Evolutionary conservation across 345 rosid genomes (phyloP).

Genomic region (Salix purpurea): DNA sequence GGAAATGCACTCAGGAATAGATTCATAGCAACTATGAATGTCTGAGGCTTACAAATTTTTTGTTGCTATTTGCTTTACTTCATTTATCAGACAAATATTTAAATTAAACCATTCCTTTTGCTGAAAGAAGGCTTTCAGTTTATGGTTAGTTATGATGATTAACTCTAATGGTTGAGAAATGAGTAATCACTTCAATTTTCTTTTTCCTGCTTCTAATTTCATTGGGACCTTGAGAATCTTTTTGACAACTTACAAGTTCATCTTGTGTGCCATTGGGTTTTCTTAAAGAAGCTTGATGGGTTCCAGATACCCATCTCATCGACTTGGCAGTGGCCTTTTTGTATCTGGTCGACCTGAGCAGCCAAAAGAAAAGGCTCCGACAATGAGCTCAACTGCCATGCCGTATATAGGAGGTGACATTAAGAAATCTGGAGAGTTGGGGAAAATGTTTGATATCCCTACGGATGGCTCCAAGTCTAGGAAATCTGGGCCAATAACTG

Average conservation of each 20-base stretch:
- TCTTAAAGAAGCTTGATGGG: conserved; percentile 12
- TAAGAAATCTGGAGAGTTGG: conserved; percentile 22
- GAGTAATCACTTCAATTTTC: background rate
- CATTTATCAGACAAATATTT: background rate
- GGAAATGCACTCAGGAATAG: background rate
- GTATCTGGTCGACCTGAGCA: conserved; percentile 22
- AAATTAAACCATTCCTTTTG: background rate
- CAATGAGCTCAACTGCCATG: conserved; percentile 24
- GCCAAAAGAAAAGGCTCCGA: conserved; percentile 23
- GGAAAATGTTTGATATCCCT: conserved; percentile 22
- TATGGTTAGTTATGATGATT: background rate
- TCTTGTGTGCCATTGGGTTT: background rate
- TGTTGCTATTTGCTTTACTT: background rate
- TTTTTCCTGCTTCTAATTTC: background rate
- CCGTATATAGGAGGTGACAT: conserved; percentile 28
- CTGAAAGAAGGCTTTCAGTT: too few species aligned
- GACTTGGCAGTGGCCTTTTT: conserved; percentile 20
- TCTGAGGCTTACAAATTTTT: background rate
- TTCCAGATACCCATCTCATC: conserved; percentile 25
- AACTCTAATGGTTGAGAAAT: background rate
- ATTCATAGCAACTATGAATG: background rate
- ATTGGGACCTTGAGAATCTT: background rate
- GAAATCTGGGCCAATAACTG: conserved; percentile 23
- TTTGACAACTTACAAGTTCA: background rate
- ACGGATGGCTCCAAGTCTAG: conserved; percentile 18